These are phyloP conservation scores for Capsicum chinense DNA, from an alignment of 257 asterid genomes.

Conservation along the genomic window DNA sequence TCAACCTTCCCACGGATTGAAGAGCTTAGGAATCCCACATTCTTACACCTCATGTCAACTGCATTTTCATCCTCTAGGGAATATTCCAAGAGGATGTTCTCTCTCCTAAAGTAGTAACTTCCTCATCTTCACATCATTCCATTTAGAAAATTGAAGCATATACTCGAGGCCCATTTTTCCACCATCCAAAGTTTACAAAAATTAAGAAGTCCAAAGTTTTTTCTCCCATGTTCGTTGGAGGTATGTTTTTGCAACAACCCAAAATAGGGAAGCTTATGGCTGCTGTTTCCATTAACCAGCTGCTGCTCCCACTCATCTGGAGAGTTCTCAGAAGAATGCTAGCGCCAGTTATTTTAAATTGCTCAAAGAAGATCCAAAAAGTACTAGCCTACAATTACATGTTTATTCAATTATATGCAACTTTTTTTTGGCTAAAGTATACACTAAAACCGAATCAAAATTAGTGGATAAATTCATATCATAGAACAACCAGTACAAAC, in stretches of 20 bases:
- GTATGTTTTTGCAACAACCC: not conserved
- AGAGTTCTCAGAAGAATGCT: not conserved
- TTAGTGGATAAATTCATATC: not conserved
- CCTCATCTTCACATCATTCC: slow-evolving; percentile 24
- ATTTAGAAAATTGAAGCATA: not conserved
- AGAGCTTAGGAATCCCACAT: not conserved
- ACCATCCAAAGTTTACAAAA: not conserved
- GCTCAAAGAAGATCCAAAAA: not conserved
- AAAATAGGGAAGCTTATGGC: slow-evolving; percentile 24
- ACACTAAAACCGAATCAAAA: slow-evolving; percentile 1
- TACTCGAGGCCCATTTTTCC: not conserved
- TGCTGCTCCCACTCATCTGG: not conserved
- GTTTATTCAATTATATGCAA: not conserved
- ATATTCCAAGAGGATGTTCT: slow-evolving; percentile 12
- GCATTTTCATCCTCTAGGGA: not conserved
- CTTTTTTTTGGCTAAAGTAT: not conserved
- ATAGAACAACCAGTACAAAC: not conserved
- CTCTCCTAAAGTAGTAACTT: not conserved
- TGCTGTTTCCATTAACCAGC: not conserved
- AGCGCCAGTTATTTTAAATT: slow-evolving; percentile 4
- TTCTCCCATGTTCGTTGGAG: not conserved
- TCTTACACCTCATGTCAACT: slow-evolving; percentile 22
- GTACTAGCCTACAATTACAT: not conserved
- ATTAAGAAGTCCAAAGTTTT: not conserved
- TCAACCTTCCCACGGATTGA: not conserved